Evolutionary conservation across 129 eudicot species (phyloP).

Genomic region (Heracleum sosnowskyi): DNA sequence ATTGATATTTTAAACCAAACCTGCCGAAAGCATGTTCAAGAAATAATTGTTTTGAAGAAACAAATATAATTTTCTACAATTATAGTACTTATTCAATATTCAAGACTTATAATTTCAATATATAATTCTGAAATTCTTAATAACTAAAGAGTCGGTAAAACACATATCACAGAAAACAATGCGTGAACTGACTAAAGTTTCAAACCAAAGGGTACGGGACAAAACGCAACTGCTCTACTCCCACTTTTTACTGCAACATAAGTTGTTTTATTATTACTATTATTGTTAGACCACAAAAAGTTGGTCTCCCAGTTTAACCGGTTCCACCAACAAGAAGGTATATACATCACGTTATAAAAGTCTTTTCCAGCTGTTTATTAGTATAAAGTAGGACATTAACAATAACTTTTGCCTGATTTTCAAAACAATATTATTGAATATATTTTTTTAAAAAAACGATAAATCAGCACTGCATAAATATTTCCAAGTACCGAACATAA

Average conservation of each 20-base stretch:
- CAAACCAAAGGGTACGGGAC: neutral
- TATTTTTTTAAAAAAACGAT: too few species aligned
- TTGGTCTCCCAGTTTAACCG: neutral
- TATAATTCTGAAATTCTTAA: too few species aligned
- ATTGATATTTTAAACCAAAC: too few species aligned
- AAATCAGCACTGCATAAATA: too few species aligned
- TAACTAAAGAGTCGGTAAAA: too few species aligned
- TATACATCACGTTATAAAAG: neutral
- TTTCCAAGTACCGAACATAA: neutral
- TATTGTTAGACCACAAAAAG: neutral
- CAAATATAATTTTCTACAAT: too few species aligned
- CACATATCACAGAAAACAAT: too few species aligned
- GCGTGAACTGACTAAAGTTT: neutral
- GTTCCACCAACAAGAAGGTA: neutral
- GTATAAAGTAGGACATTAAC: neutral
- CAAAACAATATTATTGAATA: too few species aligned
- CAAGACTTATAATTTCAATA: too few species aligned
- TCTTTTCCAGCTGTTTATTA: neutral
- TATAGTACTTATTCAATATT: too few species aligned
- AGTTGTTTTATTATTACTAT: neutral
- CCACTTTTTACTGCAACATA: neutral
- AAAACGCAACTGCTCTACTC: neutral
- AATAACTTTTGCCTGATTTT: neutral
- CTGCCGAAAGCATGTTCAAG: too few species aligned
- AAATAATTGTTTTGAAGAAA: too few species aligned